A percentile compares a stretch with the other conserved stretches of the same genome.
phyloP scores from a whole-genome alignment of 1,284 basidiomycete species.

The Fomes fomentarius region DNA sequence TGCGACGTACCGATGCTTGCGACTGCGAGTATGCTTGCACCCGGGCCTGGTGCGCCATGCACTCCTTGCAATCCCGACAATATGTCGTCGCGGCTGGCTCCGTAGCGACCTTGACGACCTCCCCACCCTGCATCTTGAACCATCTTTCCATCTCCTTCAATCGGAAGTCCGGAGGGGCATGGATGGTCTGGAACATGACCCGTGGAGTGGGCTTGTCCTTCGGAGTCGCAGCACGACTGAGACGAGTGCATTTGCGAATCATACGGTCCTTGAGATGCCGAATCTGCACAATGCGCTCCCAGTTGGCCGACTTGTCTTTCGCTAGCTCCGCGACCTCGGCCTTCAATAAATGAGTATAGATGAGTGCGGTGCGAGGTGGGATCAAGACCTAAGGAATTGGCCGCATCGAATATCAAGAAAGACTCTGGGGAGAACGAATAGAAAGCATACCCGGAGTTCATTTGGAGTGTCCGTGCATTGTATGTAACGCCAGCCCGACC shows the following conservation, averaged over 20 bases:
- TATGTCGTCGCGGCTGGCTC: conserved; percentile 24
- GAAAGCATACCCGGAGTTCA: conserved; percentile 62
- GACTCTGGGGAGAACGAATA: background rate
- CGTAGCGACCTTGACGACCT: conserved; percentile 24
- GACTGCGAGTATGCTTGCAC: conserved; percentile 14
- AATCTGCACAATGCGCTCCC: conserved; percentile 70
- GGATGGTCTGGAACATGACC: conserved; percentile 60
- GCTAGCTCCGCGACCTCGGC: conserved; percentile 61
- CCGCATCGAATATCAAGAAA: background rate
- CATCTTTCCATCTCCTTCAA: conserved; percentile 79
- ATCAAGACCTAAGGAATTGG: conserved; percentile 55
- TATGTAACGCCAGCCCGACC: conserved; percentile 66
- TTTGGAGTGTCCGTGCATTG: conserved; percentile 76
- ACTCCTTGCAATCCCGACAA: conserved; percentile 31
- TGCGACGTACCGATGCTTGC: conserved; percentile 21
- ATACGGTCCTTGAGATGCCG: conserved; percentile 78
- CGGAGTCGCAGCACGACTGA: conserved; percentile 44
- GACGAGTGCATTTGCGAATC: conserved; percentile 73
- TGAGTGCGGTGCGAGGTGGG: conserved; percentile 69
- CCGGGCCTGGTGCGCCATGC: conserved; percentile 20
- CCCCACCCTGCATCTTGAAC: conserved; percentile 49
- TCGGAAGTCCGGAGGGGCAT: conserved; percentile 71
- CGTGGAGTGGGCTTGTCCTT: conserved; percentile 39
- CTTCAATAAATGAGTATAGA: conserved; percentile 67
- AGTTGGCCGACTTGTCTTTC: conserved; percentile 55